Percentiles rank a stretch among this genome's conserved stretches.
Conservation (phyloP, 257 asterid genomes). For the Nicotiana tabacum region DNA sequence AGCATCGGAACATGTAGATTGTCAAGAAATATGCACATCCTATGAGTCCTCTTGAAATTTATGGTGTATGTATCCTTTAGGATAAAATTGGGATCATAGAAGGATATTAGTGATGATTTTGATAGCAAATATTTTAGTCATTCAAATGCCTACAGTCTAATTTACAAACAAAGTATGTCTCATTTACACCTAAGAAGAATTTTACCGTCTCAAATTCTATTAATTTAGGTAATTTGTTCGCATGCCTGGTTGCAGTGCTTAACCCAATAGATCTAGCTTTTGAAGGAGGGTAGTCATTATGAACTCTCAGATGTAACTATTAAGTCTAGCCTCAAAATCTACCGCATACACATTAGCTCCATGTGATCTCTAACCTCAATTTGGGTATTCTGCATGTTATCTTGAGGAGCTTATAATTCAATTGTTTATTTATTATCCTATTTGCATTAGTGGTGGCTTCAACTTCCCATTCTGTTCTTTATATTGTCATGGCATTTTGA, state of each 20-base stretch:
- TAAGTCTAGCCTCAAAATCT: not conserved
- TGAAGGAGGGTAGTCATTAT: not conserved
- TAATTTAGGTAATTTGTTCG: not conserved
- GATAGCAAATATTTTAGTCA: not conserved
- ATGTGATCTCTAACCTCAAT: not conserved
- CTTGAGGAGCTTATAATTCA: not conserved
- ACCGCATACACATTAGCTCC: not conserved
- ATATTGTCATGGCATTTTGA: not conserved
- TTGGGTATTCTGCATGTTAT: not conserved
- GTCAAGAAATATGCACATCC: not conserved
- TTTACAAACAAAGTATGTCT: not conserved
- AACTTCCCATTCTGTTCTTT: not conserved
- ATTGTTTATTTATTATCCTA: not conserved
- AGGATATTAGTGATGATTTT: not conserved
- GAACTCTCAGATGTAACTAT: not conserved
- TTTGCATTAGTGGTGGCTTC: not conserved
- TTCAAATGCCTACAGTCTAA: not conserved
- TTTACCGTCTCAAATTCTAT: not conserved
- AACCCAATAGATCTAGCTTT: not conserved
- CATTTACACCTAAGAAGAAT: not conserved
- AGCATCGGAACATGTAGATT: not conserved
- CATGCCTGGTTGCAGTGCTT: not conserved
- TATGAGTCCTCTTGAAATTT: not conserved
- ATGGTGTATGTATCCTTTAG: not conserved
- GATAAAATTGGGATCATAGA: not conserved